Evolutionary conservation across 441 rosid species (phyloP).

Genomic region (Melastoma candidum): DNA sequence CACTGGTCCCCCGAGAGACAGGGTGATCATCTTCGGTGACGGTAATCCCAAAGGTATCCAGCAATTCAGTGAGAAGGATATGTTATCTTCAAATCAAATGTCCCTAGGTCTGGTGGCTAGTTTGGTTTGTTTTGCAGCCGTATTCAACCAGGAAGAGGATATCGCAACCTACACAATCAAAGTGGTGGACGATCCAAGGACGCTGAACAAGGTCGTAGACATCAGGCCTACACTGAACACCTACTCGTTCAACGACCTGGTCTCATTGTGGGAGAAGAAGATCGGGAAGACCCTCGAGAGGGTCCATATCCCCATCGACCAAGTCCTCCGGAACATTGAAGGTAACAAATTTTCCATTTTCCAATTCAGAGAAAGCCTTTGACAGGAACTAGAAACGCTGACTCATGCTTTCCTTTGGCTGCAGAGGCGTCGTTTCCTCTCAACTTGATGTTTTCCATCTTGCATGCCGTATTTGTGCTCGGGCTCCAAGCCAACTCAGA

Average conservation of each 20-base stretch:
- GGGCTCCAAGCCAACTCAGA: too few relatives aligned
- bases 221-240: conserved; percentile 42
- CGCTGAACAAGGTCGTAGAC: conserved; percentile 42
- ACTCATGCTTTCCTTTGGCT: too few relatives aligned
- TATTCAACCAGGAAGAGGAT: conserved; percentile 44
- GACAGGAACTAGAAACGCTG: too few relatives aligned
- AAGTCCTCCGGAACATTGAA: too few relatives aligned
- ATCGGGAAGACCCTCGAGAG: conserved; percentile 50
- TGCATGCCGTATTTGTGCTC: too few relatives aligned
- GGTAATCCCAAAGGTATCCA: conserved; percentile 44
- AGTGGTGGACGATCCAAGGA: conserved; percentile 46
- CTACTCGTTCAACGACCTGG: conserved; percentile 42
- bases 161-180: conserved; percentile 39
- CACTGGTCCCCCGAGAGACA: conserved; percentile 45
- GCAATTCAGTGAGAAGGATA: background rate
- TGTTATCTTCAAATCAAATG: background rate
- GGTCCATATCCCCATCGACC: background rate
- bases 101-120: background rate
- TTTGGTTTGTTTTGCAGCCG: conserved; percentile 21
- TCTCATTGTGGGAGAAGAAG: conserved; percentile 48
- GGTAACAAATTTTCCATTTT: too few relatives aligned
- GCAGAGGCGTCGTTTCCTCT: too few relatives aligned
- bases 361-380: too few relatives aligned
- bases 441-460: too few relatives aligned
- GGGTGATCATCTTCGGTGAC: conserved; percentile 29